These are phyloP conservation scores for Calonectria pauciramosa DNA, from an alignment of 2,329 filamentous ascomycete species.

Conservation along the genomic window DNA sequence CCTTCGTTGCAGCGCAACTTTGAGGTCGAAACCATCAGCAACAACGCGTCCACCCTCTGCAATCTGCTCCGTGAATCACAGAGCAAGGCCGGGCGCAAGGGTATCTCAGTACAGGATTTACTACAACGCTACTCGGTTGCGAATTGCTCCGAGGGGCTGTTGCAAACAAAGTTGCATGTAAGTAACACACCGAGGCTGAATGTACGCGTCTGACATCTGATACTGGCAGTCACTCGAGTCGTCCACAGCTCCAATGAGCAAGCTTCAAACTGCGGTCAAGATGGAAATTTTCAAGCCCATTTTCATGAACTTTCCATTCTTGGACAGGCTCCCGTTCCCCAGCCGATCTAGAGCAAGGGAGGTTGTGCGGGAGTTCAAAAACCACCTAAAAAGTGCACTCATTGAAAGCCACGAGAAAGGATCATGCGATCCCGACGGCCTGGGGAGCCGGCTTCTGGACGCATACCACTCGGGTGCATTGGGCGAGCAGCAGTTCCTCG, in stretches of 20 bases:
- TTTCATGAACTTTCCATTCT: not conserved
- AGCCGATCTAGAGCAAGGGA: not conserved
- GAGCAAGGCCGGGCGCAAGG: not conserved
- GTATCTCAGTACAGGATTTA: not conserved
- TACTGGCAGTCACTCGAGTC: not conserved
- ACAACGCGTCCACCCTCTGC: not conserved
- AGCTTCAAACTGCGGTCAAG: not conserved
- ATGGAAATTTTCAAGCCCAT: constrained; percentile 2
- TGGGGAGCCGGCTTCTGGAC: not conserved
- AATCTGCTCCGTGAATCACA: not conserved
- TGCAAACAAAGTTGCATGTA: not conserved
- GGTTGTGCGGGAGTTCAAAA: not conserved
- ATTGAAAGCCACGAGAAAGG: not conserved
- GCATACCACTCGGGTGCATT: constrained; percentile 35
- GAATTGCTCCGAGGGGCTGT: not conserved
- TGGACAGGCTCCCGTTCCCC: not conserved
- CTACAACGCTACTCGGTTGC: not conserved
- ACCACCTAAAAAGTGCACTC: not conserved
- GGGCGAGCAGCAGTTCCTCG: constrained; percentile 54
- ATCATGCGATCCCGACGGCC: not conserved
- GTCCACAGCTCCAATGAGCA: not conserved
- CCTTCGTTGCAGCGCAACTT: constrained; percentile 49
- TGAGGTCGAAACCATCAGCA: constrained; percentile 38
- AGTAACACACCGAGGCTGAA: not conserved
- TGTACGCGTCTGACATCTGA: not conserved